Conservation (phyloP, 495 filamentous ascomycete genomes). For the Umbilicaria muhlenbergii region DNA sequence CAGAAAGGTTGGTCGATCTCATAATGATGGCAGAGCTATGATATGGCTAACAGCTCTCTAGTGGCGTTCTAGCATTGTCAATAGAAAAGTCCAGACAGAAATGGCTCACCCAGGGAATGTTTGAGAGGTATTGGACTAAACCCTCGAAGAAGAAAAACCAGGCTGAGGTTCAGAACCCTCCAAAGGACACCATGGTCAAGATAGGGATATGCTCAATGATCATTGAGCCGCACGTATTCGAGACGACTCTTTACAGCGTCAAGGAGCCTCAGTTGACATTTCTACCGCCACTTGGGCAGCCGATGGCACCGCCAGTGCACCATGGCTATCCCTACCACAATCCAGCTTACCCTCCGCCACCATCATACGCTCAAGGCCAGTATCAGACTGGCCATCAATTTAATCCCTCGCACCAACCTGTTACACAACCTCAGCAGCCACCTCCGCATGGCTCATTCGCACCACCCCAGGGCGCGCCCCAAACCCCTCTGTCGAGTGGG, state of each 20-base stretch:
- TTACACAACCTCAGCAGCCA: slow-evolving; percentile 18
- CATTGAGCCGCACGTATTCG: slow-evolving; percentile 82
- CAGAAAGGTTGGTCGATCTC: slow-evolving; percentile 52
- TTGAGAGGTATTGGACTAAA: slow-evolving; percentile 90
- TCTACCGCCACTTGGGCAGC: slow-evolving; percentile 29
- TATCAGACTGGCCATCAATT: slow-evolving; percentile 1
- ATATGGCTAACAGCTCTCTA: slow-evolving; percentile 18
- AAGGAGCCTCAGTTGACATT: slow-evolving; percentile 45
- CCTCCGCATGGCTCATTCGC: slow-evolving; percentile 16
- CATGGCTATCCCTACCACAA: slow-evolving; percentile 49
- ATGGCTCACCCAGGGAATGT: slow-evolving; percentile 80
- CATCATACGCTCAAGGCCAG: slow-evolving; percentile 19
- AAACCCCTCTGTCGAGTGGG: too few relatives aligned
- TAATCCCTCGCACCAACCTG: slow-evolving; percentile 12
- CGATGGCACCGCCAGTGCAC: slow-evolving; percentile 42
- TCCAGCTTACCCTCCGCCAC: slow-evolving; percentile 32
- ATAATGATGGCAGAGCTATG: not conserved
- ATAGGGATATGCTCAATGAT: slow-evolving; percentile 67
- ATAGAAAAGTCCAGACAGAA: slow-evolving; percentile 69
- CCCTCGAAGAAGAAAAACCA: slow-evolving; percentile 65
- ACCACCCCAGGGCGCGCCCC: slow-evolving; percentile 4
- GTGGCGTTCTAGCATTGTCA: slow-evolving; percentile 71
- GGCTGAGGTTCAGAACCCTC: slow-evolving; percentile 60
- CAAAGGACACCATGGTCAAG: slow-evolving; percentile 74
- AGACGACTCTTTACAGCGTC: slow-evolving; percentile 70